These are phyloP conservation scores for Chimonanthus praecox DNA, from an alignment of 164 flowering plant species.

Conservation along the genomic window DNA sequence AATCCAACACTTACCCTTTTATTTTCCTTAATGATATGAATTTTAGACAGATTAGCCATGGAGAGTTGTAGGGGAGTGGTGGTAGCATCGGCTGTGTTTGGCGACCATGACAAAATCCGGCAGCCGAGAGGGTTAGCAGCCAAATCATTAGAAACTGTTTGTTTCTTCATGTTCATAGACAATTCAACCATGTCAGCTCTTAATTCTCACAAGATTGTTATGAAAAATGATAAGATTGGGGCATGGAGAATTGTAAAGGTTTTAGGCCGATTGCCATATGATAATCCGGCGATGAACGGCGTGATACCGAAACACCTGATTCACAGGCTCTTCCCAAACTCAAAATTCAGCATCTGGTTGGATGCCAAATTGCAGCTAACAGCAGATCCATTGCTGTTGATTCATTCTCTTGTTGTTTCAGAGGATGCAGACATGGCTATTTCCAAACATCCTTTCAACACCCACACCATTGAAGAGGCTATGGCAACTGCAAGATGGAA, in stretches of 20 bases:
- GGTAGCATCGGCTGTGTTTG: constrained; percentile 81
- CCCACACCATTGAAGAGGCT: constrained; percentile 92
- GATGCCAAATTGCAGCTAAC: constrained; percentile 85
- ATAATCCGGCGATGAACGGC: constrained; percentile 83
- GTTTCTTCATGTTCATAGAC: constrained; percentile 91
- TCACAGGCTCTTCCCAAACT: constrained; percentile 81
- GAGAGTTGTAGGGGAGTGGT: constrained; percentile 66
- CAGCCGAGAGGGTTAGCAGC: constrained; percentile 80
- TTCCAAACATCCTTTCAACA: constrained; percentile 69
- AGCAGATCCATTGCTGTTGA: constrained; percentile 75
- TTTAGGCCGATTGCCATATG: constrained; percentile 36
- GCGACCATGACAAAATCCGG: constrained; percentile 86
- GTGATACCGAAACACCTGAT: constrained; percentile 68
- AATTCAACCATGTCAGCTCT: constrained; percentile 52
- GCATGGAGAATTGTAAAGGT: constrained; percentile 72
- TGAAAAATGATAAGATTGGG: constrained; percentile 40
- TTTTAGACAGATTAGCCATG: constrained; percentile 68
- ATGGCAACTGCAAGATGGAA: constrained; percentile 97
- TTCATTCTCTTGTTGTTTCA: constrained; percentile 57
- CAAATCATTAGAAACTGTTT: constrained; percentile 50
- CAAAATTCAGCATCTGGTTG: constrained; percentile 82
- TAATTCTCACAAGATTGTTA: constrained; percentile 40
- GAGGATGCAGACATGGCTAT: constrained; percentile 79
- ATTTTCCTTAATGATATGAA: neutral
- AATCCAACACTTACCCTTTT: neutral